Evolutionary conservation across 805 yeast genomes (phyloP), one percentile per base, ranked within the genome.

Genomic region (Scheffersomyces spartinae): DNA sequence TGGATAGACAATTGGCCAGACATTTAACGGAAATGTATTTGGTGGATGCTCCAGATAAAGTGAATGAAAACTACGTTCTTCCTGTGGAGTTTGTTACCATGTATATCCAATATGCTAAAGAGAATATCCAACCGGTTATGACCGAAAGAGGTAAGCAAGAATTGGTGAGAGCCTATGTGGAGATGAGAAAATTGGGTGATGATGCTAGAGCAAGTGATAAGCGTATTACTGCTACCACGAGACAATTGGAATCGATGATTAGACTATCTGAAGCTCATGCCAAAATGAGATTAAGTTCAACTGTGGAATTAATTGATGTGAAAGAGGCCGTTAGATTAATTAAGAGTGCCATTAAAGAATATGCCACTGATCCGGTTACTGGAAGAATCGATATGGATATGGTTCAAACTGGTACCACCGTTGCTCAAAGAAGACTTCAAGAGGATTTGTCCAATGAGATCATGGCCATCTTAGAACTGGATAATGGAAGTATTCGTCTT

Each of bases 301-400:
- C 40, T 1, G 99, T 91, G 4, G 78, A 75, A 28, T 61, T 80
- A 14, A 64, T 63, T 15, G 99, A 91, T 50, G 98, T 91, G 5
- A 64, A 67, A 32, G 99, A 91, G 49, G 94, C 97, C 0, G 96
- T 86, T 3, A 69, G 99, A 38, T 63, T 91, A 38, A 91, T 88
- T 47, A 75, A 80, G 40, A 71, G 94, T 3, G 99, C 99, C 9
- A 82, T 91, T 37, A 91, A 91, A 49, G 97, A 91, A 36, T 91
- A 91, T 49, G 99, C 99, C 9, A 91, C 95, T 3, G 99, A 91
- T 56, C 98, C 98, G 13, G 62, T 77, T 18, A 88, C 98, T 0
- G 99, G 99, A 16, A 71, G 91, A 42, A 91, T 91, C 38, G 98
- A 91, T 48, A 85, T 91, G 95, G 95, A 85, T 49, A 63, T 91